These are phyloP conservation scores for Vitis amurensis DNA, from an alignment of 164 flowering plant species.

Conservation along the genomic window DNA sequence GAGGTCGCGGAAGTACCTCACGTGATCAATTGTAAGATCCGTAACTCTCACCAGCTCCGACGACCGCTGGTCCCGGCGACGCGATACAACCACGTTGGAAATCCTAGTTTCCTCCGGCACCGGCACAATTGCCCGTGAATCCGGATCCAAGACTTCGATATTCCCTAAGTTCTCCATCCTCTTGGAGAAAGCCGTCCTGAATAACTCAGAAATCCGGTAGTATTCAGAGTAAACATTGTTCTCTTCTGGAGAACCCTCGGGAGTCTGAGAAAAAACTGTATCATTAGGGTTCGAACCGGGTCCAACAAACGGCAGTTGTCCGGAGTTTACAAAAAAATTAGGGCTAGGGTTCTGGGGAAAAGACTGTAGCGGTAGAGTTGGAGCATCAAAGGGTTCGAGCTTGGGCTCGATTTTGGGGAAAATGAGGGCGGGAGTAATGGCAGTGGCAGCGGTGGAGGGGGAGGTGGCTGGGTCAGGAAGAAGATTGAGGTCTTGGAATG, in stretches of 20 bases:
- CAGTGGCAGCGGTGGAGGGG: constrained; percentile 1
- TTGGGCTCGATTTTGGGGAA: constrained; percentile 61
- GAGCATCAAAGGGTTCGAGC: constrained; percentile 36
- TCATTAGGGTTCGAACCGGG: too few relatives aligned
- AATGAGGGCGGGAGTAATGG: constrained; percentile 9
- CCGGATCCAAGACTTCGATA: constrained; percentile 20
- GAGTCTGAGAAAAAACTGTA: neutral
- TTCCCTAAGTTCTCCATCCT: constrained; percentile 21
- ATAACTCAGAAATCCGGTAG: constrained; percentile 55
- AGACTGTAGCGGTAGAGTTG: neutral
- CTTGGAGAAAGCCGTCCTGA: constrained; percentile 53
- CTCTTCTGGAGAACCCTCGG: constrained; percentile 6
- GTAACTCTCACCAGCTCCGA: constrained; percentile 72
- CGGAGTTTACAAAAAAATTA: too few relatives aligned
- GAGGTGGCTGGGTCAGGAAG: constrained; percentile 10
- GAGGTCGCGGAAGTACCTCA: constrained; percentile 47
- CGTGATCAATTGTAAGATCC: constrained; percentile 42
- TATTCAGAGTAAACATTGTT: constrained; percentile 54
- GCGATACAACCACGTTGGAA: constrained; percentile 11
- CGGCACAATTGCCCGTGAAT: constrained; percentile 51
- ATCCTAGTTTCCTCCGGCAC: constrained; percentile 18
- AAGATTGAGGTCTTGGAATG: constrained; percentile 28
- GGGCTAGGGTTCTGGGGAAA: neutral
- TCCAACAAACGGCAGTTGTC: too few relatives aligned
- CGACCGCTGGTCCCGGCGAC: constrained; percentile 31